Conservation (phyloP, 441 rosid genomes). For the Syzygium malaccense region DNA sequence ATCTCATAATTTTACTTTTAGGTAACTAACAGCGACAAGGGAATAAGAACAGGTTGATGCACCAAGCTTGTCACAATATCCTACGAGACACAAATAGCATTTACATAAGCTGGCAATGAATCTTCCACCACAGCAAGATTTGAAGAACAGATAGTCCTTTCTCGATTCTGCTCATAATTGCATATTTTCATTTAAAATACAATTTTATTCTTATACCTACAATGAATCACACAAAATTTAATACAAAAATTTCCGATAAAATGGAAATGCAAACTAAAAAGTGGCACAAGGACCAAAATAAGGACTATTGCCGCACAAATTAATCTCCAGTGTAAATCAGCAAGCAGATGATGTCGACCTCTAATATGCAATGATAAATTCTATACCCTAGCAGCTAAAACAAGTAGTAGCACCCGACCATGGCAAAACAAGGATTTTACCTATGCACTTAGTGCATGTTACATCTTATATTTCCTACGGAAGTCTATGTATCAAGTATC, state of each 20-base stretch:
- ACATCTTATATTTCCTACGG: neutral
- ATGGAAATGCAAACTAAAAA: neutral
- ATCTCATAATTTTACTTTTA: neutral
- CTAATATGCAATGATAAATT: neutral
- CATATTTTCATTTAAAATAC: rapidly evolving
- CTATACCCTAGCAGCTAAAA: neutral
- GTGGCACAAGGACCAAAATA: neutral
- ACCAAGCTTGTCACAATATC: neutral
- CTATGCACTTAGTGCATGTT: neutral
- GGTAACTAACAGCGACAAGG: neutral
- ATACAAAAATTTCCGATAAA: neutral
- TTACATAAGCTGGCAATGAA: neutral
- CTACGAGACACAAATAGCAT: neutral
- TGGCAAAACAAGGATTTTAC: neutral
- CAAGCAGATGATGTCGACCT: neutral
- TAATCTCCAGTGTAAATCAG: neutral
- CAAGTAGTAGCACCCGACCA: neutral
- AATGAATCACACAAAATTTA: neutral
- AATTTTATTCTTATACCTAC: neutral
- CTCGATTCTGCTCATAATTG: neutral
- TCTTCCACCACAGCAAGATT: neutral
- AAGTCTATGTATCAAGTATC: neutral
- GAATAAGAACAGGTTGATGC: neutral
- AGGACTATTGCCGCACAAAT: neutral
- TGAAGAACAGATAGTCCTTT: neutral